Percentiles rank a stretch among this genome's conserved stretches.
Conservation (phyloP, 108 stramenopile genomes). For the Nannochloropsis oceanica region DNA sequence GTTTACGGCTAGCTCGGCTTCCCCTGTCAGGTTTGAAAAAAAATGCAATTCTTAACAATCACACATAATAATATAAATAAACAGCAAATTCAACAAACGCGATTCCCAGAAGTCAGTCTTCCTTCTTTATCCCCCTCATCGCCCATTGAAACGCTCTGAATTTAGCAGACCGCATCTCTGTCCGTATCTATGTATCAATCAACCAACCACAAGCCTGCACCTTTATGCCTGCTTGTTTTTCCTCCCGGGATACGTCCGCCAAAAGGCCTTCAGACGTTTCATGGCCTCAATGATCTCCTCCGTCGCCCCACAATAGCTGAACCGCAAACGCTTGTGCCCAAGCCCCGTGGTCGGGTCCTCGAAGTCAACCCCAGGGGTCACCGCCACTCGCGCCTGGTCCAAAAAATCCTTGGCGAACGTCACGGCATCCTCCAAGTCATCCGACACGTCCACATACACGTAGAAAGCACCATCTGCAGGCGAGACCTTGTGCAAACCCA, state of each 20-base stretch:
- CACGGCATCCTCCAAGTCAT: conserved; percentile 39
- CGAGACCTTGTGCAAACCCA: background rate
- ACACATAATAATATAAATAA: too few species aligned
- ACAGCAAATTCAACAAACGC: too few species aligned
- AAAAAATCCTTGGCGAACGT: conserved; percentile 27
- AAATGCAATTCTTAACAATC: too few species aligned
- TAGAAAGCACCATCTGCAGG: conserved; percentile 60
- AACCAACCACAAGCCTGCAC: too few species aligned
- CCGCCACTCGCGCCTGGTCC: conserved; percentile 53
- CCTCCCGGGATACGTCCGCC: background rate
- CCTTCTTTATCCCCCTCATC: too few species aligned
- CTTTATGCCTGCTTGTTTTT: background rate
- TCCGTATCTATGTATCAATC: too few species aligned
- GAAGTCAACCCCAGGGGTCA: conserved; percentile 79
- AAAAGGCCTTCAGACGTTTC: background rate
- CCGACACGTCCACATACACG: conserved; percentile 64
- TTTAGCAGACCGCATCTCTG: too few species aligned
- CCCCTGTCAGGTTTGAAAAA: too few species aligned
- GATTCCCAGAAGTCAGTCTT: too few species aligned
- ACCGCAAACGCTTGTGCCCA: conserved; percentile 62
- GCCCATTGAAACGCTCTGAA: too few species aligned
- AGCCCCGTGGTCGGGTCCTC: conserved; percentile 53
- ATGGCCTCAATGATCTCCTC: background rate
- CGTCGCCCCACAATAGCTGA: conserved; percentile 42
- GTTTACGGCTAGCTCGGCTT: too few species aligned